Evolutionary conservation across 2,329 filamentous ascomycete genomes (phyloP), one percentile per base, ranked within the genome.

Genomic region (Nothopassalora personata): DNA sequence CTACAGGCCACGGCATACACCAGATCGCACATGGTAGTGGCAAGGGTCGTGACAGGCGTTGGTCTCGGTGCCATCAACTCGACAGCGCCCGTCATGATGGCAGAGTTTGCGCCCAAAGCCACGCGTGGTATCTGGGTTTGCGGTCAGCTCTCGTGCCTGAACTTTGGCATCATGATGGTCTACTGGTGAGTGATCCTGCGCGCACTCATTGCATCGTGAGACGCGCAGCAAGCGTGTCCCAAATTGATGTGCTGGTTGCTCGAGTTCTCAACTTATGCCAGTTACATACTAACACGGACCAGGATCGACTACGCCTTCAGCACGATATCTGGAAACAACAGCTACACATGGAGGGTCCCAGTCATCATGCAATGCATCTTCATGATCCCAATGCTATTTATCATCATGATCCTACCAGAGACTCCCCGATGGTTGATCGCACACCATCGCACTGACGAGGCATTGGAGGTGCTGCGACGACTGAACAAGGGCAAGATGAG

Each of bases 81-180:
- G 0, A 79, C 77, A 0, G 75, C 75, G 0, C 77, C 78, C 1
- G 76, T 79, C 5, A 70, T 75, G 50, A 76, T 78, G 50, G 68
- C 77, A 1, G 79, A 81, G n/a, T 72, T 70, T 59, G 64, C 64
- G 1, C 70, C 70, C 10, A 71, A 72, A 48, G 67, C 70, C 1
- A 68, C 69, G 1, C 51, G 70, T 34, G 70, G 70, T 36, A 56
- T 77, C 69, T 71, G 74, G 60, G 78, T 79, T 54, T 79, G 78
- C 58, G 76, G 76, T 15, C 78, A 80, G 59, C 67, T 81, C 4
- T 77, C 77, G 0, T 79, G 77, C 0, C 72, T 81, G 18, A 81
- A 79, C 60, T 74, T 79, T 15, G 78, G 75, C 1, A 77, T 79
- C 53, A 73, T 76, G 53, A 63, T 79, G 30, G 73, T 75, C 1